These are phyloP conservation scores for Rhizopogon roseolus DNA, from an alignment of 768 basidiomycete species.

Conservation along the genomic window DNA sequence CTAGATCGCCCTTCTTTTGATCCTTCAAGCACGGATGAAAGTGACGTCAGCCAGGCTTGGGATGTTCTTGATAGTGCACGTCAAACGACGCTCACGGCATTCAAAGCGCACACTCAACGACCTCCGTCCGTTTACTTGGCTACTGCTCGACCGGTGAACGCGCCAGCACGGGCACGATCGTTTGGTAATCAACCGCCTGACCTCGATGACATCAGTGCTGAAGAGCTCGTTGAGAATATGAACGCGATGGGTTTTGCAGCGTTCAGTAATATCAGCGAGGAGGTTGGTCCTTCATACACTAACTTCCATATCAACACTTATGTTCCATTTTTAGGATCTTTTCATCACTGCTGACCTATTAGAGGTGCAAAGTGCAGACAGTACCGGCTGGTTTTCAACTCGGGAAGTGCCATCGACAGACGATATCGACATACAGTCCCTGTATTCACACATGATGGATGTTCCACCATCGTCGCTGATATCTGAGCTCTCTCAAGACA, in stretches of 20 bases:
- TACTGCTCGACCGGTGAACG: constrained; percentile 15
- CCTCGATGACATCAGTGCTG: constrained; percentile 57
- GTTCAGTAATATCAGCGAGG: constrained; percentile 72
- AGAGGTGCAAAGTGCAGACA: constrained; percentile 76
- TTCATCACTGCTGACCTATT: constrained; percentile 73
- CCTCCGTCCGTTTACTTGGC: constrained; percentile 36
- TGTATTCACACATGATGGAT: constrained; percentile 69
- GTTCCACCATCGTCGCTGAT: constrained; percentile 70
- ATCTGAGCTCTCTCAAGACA: constrained; percentile 65
- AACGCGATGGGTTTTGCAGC: constrained; percentile 75
- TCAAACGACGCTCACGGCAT: constrained; percentile 37
- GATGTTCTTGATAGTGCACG: constrained; percentile 38
- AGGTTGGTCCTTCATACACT: constrained; percentile 38
- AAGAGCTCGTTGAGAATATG: constrained; percentile 72
- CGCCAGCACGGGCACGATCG: constrained; percentile 7
- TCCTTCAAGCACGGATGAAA: constrained; percentile 26
- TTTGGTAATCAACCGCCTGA: constrained; percentile 50
- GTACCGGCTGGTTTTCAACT: constrained; percentile 68
- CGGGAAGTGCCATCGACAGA: constrained; percentile 56
- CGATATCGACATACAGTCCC: constrained; percentile 70
- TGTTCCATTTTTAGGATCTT: constrained; percentile 49
- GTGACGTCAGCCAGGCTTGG: constrained; percentile 46
- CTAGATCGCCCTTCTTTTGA: constrained; percentile 49
- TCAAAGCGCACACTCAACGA: constrained; percentile 56
- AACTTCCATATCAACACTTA: constrained; percentile 3